These are phyloP conservation scores for Dactylellina sp. DNA, from an alignment of 2,329 filamentous ascomycete genomes.

Conservation along the genomic window DNA sequence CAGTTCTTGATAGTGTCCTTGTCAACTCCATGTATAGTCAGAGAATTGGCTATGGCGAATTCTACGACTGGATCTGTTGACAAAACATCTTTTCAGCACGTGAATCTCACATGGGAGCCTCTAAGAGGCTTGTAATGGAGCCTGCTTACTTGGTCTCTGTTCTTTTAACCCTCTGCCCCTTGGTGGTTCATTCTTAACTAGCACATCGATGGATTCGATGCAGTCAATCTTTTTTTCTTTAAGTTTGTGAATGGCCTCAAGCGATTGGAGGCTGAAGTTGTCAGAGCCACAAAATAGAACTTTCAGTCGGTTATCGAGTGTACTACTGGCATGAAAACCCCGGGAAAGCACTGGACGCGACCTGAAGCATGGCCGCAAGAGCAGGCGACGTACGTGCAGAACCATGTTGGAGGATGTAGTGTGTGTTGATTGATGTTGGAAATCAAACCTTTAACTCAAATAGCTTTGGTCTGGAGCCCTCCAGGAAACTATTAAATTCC, in stretches of 20 bases:
- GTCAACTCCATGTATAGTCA: conserved; percentile 79
- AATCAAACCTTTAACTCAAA: conserved; percentile 28
- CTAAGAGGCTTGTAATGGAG: background rate
- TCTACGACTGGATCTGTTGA: conserved; percentile 78
- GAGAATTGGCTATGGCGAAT: conserved; percentile 72
- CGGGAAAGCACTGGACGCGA: background rate
- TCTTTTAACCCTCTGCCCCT: conserved; percentile 79
- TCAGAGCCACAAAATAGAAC: conserved; percentile 97
- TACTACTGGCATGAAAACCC: conserved; percentile 26
- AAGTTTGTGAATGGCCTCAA: conserved; percentile 73
- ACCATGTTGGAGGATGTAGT: conserved; percentile 6
- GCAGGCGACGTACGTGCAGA: background rate
- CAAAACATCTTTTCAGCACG: conserved; percentile 2
- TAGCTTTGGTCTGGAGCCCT: background rate
- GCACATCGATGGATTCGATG: conserved; percentile 84
- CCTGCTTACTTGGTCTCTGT: conserved; percentile 60
- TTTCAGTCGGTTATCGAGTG: conserved; percentile 66
- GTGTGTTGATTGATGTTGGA: conserved; percentile 49
- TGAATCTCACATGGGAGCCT: background rate
- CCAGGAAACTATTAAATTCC: too few species aligned
- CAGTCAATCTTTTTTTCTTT: conserved; percentile 70
- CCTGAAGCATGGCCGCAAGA: conserved; percentile 14
- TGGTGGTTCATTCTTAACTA: conserved; percentile 82
- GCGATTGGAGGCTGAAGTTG: conserved; percentile 82
- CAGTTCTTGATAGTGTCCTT: conserved; percentile 78